Conservation (phyloP, 169 alveolate genomes). For the Plasmodium billcollinsi region DNA sequence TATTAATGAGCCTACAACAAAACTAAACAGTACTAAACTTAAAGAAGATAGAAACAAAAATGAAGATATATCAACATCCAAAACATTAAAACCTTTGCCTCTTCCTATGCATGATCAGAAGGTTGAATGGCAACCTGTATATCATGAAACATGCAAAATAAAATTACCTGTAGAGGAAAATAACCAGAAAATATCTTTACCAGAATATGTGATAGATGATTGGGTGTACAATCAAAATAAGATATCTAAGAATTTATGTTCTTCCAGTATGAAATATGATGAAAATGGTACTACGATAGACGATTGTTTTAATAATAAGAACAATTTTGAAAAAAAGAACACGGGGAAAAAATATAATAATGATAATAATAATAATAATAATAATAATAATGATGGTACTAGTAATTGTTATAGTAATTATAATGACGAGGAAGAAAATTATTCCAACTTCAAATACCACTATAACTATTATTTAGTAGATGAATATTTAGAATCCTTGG, state of each 20-base stretch:
- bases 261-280: constrained; percentile 2
- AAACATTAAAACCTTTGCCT: neutral
- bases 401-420: constrained; percentile 9
- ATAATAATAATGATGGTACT: neutral
- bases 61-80: constrained; percentile 3
- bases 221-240: constrained; percentile 50
- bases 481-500: constrained; percentile 59
- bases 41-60: constrained; percentile 12
- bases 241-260: constrained; percentile 17
- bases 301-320: neutral
- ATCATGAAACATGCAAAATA: constrained; percentile 74
- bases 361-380: neutral
- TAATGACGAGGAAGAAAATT: constrained; percentile 29
- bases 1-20: constrained; percentile 12
- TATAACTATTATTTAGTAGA: constrained; percentile 75
- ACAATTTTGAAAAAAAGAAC: neutral
- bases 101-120: constrained; percentile 2
- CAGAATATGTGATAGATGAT: constrained; percentile 37
- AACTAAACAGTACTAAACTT: constrained; percentile 41
- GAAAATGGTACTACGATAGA: neutral
- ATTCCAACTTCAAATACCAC: constrained; percentile 65
- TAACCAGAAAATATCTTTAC: constrained; percentile 36
- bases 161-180: constrained; percentile 62
- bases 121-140: constrained; percentile 77
- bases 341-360: neutral